Evolutionary conservation across 148 eudicot genomes (phyloP).

Genomic region (Chenopodium berlandieri): DNA sequence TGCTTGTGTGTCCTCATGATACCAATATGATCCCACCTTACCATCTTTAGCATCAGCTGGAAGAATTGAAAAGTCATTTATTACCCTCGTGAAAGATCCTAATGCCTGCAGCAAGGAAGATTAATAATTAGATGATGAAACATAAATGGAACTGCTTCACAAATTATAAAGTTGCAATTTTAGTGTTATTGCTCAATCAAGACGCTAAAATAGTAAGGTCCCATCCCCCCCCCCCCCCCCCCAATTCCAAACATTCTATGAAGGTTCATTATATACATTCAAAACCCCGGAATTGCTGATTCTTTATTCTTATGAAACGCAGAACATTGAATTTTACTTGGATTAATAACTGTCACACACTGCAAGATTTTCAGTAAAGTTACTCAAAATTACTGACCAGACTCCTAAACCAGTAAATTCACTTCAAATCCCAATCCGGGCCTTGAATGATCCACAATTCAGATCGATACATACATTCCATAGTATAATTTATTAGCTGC

Average conservation of each 20-base stretch:
- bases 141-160: neutral
- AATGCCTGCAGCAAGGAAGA: constrained; percentile 49
- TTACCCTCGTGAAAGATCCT: constrained; percentile 67
- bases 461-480: neutral
- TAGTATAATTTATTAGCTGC: neutral
- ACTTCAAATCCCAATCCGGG: neutral
- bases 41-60: constrained; percentile 75
- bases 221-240: no score
- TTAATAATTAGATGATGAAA: constrained; percentile 10
- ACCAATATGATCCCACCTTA: constrained; percentile 71
- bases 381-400: neutral
- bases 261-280: neutral
- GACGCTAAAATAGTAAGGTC: neutral
- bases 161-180: neutral
- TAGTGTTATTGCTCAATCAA: neutral
- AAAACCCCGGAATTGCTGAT: neutral
- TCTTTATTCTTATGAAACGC: neutral
- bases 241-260: neutral
- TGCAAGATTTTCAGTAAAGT: no score
- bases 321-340: no score
- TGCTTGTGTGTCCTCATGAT: constrained; percentile 74
- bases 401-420: no score
- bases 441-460: neutral
- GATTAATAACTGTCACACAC: no score
- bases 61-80: constrained; percentile 63